Percentiles rank a stretch among this genome's conserved stretches.
Conservation (phyloP, 768 basidiomycete genomes). For the Boletus sensibilis region DNA sequence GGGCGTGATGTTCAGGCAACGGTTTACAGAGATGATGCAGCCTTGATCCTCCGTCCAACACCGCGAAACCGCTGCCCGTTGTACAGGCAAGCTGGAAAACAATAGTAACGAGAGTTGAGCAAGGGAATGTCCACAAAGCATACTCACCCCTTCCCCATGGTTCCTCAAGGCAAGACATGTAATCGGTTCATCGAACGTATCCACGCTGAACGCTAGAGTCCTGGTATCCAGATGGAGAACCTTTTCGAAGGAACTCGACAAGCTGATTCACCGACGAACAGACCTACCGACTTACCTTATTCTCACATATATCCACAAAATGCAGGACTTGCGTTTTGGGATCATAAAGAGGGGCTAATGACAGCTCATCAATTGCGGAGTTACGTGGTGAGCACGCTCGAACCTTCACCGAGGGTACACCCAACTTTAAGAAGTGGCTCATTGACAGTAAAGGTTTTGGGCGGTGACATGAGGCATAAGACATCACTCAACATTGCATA, state of each 20-base stretch:
- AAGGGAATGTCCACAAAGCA: background rate
- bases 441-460: conserved; percentile 22
- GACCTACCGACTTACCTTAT: conserved; percentile 12
- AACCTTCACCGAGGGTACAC: conserved; percentile 66
- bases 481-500: background rate
- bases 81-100: conserved; percentile 18
- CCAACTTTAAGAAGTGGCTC: conserved; percentile 51
- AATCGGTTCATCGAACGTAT: conserved; percentile 54
- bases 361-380: background rate
- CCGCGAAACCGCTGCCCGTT: conserved; percentile 22
- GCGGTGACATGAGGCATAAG: conserved; percentile 8
- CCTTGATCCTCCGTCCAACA: conserved; percentile 31
- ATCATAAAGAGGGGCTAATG: conserved; percentile 62
- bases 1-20: conserved; percentile 40
- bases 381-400: background rate
- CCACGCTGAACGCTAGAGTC: conserved; percentile 40
- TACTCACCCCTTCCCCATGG: conserved; percentile 29
- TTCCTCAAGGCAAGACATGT: conserved; percentile 57
- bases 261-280: background rate
- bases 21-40: conserved; percentile 54
- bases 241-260: conserved; percentile 10
- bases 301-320: conserved; percentile 59
- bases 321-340: conserved; percentile 50
- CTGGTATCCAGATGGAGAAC: conserved; percentile 40
- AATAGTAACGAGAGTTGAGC: background rate